These are phyloP conservation scores for Penicillium sp. DNA, from an alignment of 2,329 filamentous ascomycete genomes.

Conservation along the genomic window DNA sequence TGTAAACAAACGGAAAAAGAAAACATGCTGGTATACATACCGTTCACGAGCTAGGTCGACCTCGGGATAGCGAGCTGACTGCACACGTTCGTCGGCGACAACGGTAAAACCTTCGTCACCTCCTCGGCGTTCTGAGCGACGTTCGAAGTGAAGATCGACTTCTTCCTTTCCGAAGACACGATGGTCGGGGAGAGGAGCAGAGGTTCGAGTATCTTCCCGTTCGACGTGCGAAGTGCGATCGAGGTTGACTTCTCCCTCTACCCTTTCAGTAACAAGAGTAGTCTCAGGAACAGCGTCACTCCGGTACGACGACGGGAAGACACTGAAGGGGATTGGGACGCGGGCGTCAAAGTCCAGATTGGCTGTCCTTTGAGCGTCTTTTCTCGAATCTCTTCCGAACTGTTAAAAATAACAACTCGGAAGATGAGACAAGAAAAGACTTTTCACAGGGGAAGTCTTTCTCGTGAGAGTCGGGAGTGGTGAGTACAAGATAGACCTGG, in stretches of 20 bases:
- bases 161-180: slow-evolving; percentile 80
- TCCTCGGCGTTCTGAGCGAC: slow-evolving; percentile 13
- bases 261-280: slow-evolving; percentile 68
- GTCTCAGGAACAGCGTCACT: slow-evolving; percentile 70
- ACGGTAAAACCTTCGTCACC: slow-evolving; percentile 19
- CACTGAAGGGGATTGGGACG: slow-evolving; percentile 99
- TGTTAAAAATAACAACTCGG: slow-evolving; percentile 50
- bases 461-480: slow-evolving; percentile 30
- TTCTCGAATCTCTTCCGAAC: slow-evolving; percentile 68
- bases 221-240: slow-evolving; percentile 79
- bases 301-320: slow-evolving; percentile 98
- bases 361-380: slow-evolving; percentile 77
- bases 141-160: slow-evolving; percentile 77
- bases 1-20: slow-evolving; percentile 17
- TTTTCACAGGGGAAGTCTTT: slow-evolving; percentile 45
- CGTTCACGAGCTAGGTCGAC: slow-evolving; percentile 57
- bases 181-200: slow-evolving; percentile 67
- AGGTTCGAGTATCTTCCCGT: slow-evolving; percentile 94
- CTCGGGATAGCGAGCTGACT: slow-evolving; percentile 49
- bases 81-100: slow-evolving; percentile 41
- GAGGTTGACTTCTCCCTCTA: slow-evolving; percentile 87
- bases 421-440: slow-evolving; percentile 56
- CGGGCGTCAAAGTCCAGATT: slow-evolving; percentile 99
- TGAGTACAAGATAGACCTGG: slow-evolving; percentile 19
- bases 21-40: slow-evolving; percentile 45